Base-by-base conservation (phyloP, 257 asterid genomes). In the Nemophila menziesii region DNA sequence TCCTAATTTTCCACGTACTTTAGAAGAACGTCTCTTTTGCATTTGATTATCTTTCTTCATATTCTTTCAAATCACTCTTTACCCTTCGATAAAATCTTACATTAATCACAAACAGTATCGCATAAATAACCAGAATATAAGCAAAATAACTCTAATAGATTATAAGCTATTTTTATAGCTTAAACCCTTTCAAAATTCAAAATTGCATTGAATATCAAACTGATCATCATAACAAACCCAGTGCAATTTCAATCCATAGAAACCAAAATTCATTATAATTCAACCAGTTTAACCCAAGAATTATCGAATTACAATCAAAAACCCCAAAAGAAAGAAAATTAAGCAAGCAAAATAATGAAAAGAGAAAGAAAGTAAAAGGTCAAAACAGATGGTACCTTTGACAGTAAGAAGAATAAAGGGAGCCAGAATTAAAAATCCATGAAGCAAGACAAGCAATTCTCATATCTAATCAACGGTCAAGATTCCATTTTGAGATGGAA, bases 21-120 rank as follows among this genome's bases (percentile, higher is more conserved):
- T 53, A 33, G 38, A 49, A 48, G 54, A 64, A 51, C 58, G n/a
- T 44, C 46, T 43, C 60, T 53, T 60, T 60, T 60, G 48, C 44
- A 66, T 38, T 60, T 38, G 54, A 55, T 57, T 63, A 56, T 70
- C 82, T 72, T 72, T 68, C 63, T 55, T 64, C 83, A 69, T 70
- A 48, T 41, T 19, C 44, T 41, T 52, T 68, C 66, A 60, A 18
- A 20, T 34, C 58, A 65, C 74, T 69, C 38, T 4, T 20, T 26
- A 41, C 42, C 49, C 69, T 63, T 51, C 69, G 61, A 49, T 52
- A 64, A 52, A 49, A 54, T 49, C 22, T 59, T 62, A 22, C 46
- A 51, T 19, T n/a, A 46, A 5, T 21, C 54, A 56, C 17, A 50
- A 54, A 51, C 51, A 8, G n/a, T n/a, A 71, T 48, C 39, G 46